Conservation (phyloP, 75 land plant species). For the Larix kaempferi region DNA sequence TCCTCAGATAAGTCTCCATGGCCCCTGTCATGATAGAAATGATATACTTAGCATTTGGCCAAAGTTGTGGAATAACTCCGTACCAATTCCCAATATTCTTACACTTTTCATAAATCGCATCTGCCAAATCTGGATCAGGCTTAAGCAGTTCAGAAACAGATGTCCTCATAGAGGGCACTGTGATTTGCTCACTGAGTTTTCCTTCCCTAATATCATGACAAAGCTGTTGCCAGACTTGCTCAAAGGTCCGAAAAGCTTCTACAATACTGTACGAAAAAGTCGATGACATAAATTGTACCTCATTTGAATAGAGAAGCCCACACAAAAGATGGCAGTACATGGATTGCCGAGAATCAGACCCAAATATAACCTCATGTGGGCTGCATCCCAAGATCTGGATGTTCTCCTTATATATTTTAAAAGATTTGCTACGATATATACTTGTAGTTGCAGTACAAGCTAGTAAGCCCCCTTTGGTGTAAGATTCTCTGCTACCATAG, state of each 20-base stretch:
- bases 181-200: constrained; percentile 25
- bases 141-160: constrained; percentile 27
- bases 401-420: constrained; percentile 23
- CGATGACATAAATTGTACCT: constrained; percentile 51
- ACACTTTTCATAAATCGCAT: constrained; percentile 24
- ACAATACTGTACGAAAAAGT: constrained; percentile 62
- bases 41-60: constrained; percentile 65
- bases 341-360: constrained; percentile 41
- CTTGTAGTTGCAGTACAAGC: constrained; percentile 49
- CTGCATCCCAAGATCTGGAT: constrained; percentile 43
- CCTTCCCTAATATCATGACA: constrained; percentile 42
- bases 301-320: constrained; percentile 32
- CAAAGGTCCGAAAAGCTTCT: constrained; percentile 46
- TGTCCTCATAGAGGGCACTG: constrained; percentile 21
- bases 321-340: constrained; percentile 65
- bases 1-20: constrained; percentile 51
- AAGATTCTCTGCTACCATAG: constrained; percentile 25
- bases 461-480: constrained; percentile 31
- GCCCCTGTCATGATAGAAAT: constrained; percentile 62
- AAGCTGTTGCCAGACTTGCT: constrained; percentile 51
- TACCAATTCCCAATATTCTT: constrained; percentile 30
- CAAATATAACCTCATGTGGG: constrained; percentile 55
- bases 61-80: constrained; percentile 45
- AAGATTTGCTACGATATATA: constrained; percentile 34
- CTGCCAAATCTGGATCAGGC: constrained; percentile 41